These are phyloP conservation scores for Pontederia crassipes DNA, from an alignment of 176 grass and related monocot species.

Conservation along the genomic window DNA sequence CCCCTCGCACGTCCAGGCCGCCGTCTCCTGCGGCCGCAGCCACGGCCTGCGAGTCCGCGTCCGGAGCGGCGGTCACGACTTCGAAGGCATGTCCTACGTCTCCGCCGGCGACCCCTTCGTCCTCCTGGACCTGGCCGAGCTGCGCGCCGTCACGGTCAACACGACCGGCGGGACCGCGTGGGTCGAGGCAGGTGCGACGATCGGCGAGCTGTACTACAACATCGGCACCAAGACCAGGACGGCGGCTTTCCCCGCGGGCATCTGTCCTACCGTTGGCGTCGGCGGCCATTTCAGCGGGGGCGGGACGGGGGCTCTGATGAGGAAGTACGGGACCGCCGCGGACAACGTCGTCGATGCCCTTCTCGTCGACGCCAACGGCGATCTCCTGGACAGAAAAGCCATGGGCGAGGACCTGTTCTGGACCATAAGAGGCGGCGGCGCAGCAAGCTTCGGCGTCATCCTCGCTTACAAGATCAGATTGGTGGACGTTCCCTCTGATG, in stretches of 20 bases:
- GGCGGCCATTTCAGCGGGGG: conserved; percentile 1
- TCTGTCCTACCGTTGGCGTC: background rate
- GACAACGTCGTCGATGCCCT: conserved; percentile 60
- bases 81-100: conserved; percentile 3
- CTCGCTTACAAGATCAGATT: conserved; percentile 37
- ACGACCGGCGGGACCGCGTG: background rate
- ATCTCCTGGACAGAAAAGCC: conserved; percentile 28
- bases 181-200: background rate
- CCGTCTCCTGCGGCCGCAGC: background rate
- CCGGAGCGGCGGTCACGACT: background rate
- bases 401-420: conserved; percentile 52
- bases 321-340: background rate
- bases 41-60: conserved; percentile 2
- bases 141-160: background rate
- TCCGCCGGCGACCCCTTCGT: background rate
- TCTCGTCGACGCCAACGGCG: conserved; percentile 29
- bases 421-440: conserved; percentile 43
- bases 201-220: conserved; percentile 1
- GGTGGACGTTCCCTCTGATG: conserved; percentile 15
- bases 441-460: conserved; percentile 37
- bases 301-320: background rate
- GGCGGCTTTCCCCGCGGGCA: background rate
- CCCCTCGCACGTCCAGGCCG: background rate
- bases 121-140: background rate
- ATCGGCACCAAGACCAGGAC: background rate